These are phyloP conservation scores for Neofusicoccum sp. DNA, from an alignment of 2,329 filamentous ascomycete species.

Conservation along the genomic window DNA sequence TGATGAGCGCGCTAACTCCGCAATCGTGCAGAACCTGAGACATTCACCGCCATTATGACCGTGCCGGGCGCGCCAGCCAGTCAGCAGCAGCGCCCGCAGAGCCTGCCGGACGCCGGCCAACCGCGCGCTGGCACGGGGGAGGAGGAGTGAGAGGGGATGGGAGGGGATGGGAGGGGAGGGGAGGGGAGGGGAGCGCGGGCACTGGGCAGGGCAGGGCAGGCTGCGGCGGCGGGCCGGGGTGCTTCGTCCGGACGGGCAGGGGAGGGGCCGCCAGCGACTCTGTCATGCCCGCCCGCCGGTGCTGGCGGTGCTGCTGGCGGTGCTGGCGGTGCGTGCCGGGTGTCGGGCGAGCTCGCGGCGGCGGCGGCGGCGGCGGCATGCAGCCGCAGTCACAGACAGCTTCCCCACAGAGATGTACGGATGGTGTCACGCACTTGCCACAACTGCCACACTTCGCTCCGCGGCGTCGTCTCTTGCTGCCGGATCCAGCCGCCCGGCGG, in stretches of 20 bases:
- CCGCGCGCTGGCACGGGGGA: constrained; percentile 9
- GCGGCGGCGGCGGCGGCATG: constrained; percentile 7
- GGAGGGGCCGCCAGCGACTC: constrained; percentile 4
- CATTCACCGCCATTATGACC: constrained; percentile 20
- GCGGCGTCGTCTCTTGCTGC: not conserved
- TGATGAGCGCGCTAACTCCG: constrained; percentile 14
- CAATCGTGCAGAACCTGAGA: constrained; percentile 17
- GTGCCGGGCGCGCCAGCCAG: not conserved
- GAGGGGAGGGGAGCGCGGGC: constrained; percentile 11
- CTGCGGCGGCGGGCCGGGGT: too few relatives aligned
- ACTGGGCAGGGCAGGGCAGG: not conserved
- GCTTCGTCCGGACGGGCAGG: too few relatives aligned
- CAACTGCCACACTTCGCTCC: not conserved
- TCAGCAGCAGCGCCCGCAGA: not conserved
- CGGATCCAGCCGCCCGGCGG: constrained; percentile 1
- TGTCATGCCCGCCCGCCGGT: not conserved
- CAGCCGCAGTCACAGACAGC: constrained; percentile 17
- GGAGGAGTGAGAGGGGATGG: not conserved
- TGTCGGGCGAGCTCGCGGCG: not conserved
- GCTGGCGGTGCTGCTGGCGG: not conserved
- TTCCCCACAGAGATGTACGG: constrained; percentile 19
- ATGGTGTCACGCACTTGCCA: constrained; percentile 18
- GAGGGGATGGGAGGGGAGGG: not conserved
- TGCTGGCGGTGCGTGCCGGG: not conserved
- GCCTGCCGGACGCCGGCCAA: not conserved